Percentiles rank a stretch among this genome's conserved stretches.
phyloP scores from a whole-genome alignment of 257 asterid genomes.

The Gynochthodes officinalis region DNA sequence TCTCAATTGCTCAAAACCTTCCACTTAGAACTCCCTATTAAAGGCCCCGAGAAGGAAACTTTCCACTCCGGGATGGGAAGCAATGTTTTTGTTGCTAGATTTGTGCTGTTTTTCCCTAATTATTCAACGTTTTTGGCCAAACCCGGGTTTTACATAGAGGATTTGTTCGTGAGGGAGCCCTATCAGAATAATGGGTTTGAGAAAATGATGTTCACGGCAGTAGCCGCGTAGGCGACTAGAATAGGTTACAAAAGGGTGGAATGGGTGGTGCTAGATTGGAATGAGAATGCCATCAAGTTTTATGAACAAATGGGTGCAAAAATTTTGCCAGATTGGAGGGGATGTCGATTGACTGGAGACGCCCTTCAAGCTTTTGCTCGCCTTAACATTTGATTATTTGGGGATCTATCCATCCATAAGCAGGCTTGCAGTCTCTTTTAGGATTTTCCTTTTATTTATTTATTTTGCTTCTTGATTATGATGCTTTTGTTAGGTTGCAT shows the following conservation, averaged over 20 bases:
- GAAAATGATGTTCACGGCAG: constrained; percentile 57
- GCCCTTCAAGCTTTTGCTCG: constrained; percentile 60
- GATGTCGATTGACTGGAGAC: constrained; percentile 75
- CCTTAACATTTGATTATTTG: constrained; percentile 29
- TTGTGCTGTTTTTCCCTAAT: constrained; percentile 77
- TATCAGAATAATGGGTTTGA: constrained; percentile 86
- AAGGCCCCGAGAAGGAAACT: constrained; percentile 50
- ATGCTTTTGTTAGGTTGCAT: neutral
- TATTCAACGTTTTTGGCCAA: constrained; percentile 76
- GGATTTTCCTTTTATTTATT: neutral
- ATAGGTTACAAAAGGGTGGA: constrained; percentile 88
- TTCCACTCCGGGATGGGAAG: constrained; percentile 39
- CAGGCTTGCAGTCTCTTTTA: neutral
- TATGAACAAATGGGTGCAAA: constrained; percentile 87
- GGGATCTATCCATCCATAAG: no score
- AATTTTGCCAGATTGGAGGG: constrained; percentile 72
- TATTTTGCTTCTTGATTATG: no score
- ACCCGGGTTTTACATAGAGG: constrained; percentile 83
- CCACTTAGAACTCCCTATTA: constrained; percentile 58
- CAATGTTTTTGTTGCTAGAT: constrained; percentile 52
- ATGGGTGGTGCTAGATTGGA: constrained; percentile 94
- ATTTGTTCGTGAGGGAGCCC: constrained; percentile 74
- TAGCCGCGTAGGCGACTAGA: constrained; percentile 83
- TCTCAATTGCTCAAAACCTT: constrained; percentile 30
- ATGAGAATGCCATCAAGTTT: constrained; percentile 57